Evolutionary conservation across 345 rosid genomes (phyloP).

Genomic region (Triadica sebifera): DNA sequence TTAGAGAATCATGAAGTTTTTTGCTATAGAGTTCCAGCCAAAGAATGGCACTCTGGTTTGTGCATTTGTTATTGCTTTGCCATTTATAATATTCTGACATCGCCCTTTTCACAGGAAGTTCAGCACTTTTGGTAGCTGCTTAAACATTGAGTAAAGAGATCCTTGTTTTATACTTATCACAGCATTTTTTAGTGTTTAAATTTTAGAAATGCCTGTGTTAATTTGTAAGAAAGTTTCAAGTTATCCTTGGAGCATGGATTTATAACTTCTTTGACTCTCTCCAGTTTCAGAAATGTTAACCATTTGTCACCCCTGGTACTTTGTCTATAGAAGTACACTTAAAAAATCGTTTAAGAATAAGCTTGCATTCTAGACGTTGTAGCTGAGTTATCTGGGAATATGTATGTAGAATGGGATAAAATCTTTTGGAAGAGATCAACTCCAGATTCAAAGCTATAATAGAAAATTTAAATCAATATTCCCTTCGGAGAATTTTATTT

Average conservation of each 20-base stretch:
- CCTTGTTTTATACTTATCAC: background rate
- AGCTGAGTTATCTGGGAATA: too few relatives aligned
- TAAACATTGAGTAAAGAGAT: background rate
- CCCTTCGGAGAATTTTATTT: background rate
- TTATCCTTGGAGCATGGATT: too few relatives aligned
- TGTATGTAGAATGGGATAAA: background rate
- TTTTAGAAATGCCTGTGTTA: background rate
- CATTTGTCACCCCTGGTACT: too few relatives aligned
- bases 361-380: too few relatives aligned
- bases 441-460: background rate
- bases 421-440: background rate
- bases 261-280: too few relatives aligned
- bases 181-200: background rate
- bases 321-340: too few relatives aligned
- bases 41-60: background rate
- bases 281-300: too few relatives aligned
- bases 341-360: too few relatives aligned
- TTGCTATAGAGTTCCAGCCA: background rate
- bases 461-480: background rate
- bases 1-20: background rate
- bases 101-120: background rate
- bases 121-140: background rate
- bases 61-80: background rate
- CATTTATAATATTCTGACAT: background rate
- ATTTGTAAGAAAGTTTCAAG: background rate